Conservation (phyloP, 768 basidiomycete genomes). For the Leccinum ochraceum region DNA sequence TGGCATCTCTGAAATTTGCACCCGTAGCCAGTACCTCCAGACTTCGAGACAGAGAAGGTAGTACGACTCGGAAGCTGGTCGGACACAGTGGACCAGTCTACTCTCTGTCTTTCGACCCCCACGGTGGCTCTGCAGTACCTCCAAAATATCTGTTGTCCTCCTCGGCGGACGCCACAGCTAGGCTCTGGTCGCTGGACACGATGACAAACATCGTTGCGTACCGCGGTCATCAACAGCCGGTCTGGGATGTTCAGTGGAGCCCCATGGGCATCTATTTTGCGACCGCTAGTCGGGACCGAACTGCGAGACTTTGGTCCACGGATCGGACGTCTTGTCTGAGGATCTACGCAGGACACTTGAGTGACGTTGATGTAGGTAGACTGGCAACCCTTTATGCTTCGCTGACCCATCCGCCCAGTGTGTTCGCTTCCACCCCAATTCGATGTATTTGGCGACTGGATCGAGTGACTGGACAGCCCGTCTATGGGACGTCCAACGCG, state of each 20-base stretch:
- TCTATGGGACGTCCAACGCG: slow-evolving; percentile 97
- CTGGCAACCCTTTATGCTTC: neutral
- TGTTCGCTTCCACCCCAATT: slow-evolving; percentile 96
- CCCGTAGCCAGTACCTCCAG: slow-evolving; percentile 53
- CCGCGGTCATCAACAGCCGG: slow-evolving; percentile 93
- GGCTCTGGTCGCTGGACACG: slow-evolving; percentile 96
- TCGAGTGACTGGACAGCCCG: slow-evolving; percentile 96
- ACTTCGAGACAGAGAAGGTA: slow-evolving; percentile 76
- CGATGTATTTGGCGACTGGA: slow-evolving; percentile 94
- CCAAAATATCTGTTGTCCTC: slow-evolving; percentile 89
- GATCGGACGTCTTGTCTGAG: slow-evolving; percentile 84
- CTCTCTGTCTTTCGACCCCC: slow-evolving; percentile 89
- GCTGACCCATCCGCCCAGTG: slow-evolving; percentile 54
- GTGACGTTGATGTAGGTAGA: slow-evolving; percentile 90
- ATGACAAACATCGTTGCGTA: slow-evolving; percentile 93
- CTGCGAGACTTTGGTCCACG: slow-evolving; percentile 95
- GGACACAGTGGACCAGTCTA: slow-evolving; percentile 98
- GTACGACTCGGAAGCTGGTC: slow-evolving; percentile 88
- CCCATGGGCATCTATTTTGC: slow-evolving; percentile 99
- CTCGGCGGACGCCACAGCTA: slow-evolving; percentile 88
- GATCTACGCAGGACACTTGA: slow-evolving; percentile 94
- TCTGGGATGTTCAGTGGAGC: slow-evolving; percentile 99
- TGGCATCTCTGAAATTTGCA: slow-evolving; percentile 4
- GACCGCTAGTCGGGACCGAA: slow-evolving; percentile 89
- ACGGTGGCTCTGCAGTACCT: slow-evolving; percentile 80